Conservation (phyloP, 2,329 filamentous ascomycete genomes). For the Trichothecium sympodiale region DNA sequence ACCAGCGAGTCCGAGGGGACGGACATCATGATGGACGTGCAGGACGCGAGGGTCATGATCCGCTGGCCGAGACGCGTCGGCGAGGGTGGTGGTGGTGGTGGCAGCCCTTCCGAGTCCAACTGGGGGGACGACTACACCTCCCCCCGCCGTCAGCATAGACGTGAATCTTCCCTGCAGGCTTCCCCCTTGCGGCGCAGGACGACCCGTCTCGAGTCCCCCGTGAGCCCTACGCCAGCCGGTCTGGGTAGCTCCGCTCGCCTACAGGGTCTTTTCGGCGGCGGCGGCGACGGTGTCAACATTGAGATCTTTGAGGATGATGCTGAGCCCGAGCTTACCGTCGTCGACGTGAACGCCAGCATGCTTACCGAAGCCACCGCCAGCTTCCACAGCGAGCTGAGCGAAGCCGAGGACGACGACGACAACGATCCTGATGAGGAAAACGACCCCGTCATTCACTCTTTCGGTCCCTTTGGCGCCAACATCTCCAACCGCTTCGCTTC, state of each 20-base stretch:
- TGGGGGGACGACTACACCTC: slow-evolving; percentile 69
- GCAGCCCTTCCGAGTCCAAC: slow-evolving; percentile 47
- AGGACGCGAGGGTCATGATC: slow-evolving; percentile 81
- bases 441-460: slow-evolving; percentile 84
- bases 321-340: slow-evolving; percentile 30
- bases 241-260: slow-evolving; percentile 32
- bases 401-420: slow-evolving; percentile 55
- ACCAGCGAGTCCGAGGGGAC: slow-evolving; percentile 77
- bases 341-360: slow-evolving; percentile 30
- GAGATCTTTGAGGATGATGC: slow-evolving; percentile 64
- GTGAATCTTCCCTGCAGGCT: slow-evolving; percentile 38
- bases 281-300: slow-evolving; percentile 33
- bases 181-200: slow-evolving; percentile 43
- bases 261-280: slow-evolving; percentile 29
- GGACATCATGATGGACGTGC: slow-evolving; percentile 92
- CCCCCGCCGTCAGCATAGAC: slow-evolving; percentile 25
- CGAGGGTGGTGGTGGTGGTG: slow-evolving; percentile 9
- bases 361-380: slow-evolving; percentile 38
- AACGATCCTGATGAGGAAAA: slow-evolving; percentile 87
- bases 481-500: slow-evolving; percentile 73
- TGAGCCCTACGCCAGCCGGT: slow-evolving; percentile 49
- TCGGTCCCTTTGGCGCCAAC: slow-evolving; percentile 81
- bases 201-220: slow-evolving; percentile 58
- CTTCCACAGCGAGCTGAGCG: slow-evolving; percentile 45
- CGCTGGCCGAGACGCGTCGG: slow-evolving; percentile 64